Conservation (phyloP, 352 stramenopile genomes). For the Pythium brachiatum region DNA sequence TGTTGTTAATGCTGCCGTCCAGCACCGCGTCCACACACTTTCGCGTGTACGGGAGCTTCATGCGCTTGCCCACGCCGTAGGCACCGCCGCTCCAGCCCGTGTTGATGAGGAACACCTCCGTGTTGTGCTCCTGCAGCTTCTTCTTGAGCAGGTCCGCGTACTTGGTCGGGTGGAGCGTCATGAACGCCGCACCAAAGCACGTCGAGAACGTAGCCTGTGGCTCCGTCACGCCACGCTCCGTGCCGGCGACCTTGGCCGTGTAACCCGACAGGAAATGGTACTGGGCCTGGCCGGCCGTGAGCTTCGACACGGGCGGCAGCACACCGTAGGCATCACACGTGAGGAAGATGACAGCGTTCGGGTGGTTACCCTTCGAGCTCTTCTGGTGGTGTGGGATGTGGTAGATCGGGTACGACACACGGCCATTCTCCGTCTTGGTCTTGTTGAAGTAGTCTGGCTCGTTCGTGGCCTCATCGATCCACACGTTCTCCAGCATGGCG, state of each 20-base stretch:
- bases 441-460: constrained; percentile 58
- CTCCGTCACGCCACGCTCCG: constrained; percentile 51
- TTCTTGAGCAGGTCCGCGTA: constrained; percentile 58
- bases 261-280: constrained; percentile 89
- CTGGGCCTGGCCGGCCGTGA: constrained; percentile 92
- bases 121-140: constrained; percentile 50
- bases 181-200: constrained; percentile 55
- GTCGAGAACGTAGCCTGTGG: constrained; percentile 53
- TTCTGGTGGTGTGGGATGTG: constrained; percentile 54
- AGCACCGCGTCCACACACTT: constrained; percentile 79
- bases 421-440: constrained; percentile 55
- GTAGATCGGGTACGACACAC: constrained; percentile 58
- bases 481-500: constrained; percentile 59
- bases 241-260: constrained; percentile 57
- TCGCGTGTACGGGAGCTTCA: constrained; percentile 91
- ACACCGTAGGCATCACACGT: constrained; percentile 96
- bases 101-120: constrained; percentile 84
- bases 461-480: constrained; percentile 41
- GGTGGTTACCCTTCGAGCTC: constrained; percentile 46
- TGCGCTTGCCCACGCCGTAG: constrained; percentile 96
- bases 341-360: constrained; percentile 93
- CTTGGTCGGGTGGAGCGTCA: constrained; percentile 55
- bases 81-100: constrained; percentile 94
- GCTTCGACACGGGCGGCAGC: constrained; percentile 92
- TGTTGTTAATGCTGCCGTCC: constrained; percentile 61